Evolutionary conservation across 345 rosid genomes (phyloP).

Genomic region (rapeseed (Brassica napus)): Da-Ae NC_063437.1:4793501-4794000

Average conservation of each 20-base stretch:
- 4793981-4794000: conserved; percentile 4
- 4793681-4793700: conserved; percentile 4
- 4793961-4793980: conserved; percentile 17
- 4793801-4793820: conserved; percentile 25
- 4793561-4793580: conserved; percentile 22
- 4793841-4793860: conserved; percentile 47
- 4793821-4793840: conserved; percentile 24
- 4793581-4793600: conserved; percentile 16
- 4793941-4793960: conserved; percentile 30
- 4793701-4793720: conserved; percentile 33
- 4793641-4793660: conserved; percentile 11
- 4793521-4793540: conserved; percentile 16
- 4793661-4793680: neutral
- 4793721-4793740: neutral
- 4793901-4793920: conserved; percentile 17
- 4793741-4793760: conserved; percentile 10
- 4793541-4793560: conserved; percentile 31
- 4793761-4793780: conserved; percentile 26
- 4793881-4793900: conserved; percentile 16
- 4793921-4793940: conserved; percentile 51
- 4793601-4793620: neutral
- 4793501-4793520: conserved; percentile 17
- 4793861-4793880: conserved; percentile 29
- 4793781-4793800: conserved; percentile 36
- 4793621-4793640: neutral